These are phyloP conservation scores for Fusarium incarnatum DNA, from an alignment of 2,329 filamentous ascomycete genomes.

Conservation along the genomic window DNA sequence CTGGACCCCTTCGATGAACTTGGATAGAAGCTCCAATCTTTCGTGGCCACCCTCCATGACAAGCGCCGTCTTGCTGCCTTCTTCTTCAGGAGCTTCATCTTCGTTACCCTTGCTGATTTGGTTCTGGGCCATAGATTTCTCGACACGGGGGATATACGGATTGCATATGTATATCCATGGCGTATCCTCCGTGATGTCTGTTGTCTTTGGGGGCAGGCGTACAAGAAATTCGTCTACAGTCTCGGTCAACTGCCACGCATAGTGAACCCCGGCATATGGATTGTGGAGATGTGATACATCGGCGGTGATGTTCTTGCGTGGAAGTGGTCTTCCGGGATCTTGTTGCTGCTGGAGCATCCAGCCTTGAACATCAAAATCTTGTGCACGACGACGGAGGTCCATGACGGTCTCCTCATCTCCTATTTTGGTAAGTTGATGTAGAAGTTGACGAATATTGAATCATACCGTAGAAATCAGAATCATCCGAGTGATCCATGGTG, in stretches of 20 bases:
- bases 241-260: conserved; percentile 74
- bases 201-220: conserved; percentile 75
- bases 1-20: conserved; percentile 62
- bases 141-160: conserved; percentile 61
- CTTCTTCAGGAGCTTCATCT: conserved; percentile 61
- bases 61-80: conserved; percentile 58
- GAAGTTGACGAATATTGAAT: not conserved
- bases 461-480: conserved; percentile 69
- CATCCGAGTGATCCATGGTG: conserved; percentile 56
- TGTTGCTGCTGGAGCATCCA: conserved; percentile 55
- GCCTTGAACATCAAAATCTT: conserved; percentile 60
- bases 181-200: conserved; percentile 56
- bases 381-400: conserved; percentile 62
- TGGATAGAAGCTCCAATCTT: conserved; percentile 59
- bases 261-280: conserved; percentile 64
- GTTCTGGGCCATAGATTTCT: conserved; percentile 50
- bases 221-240: conserved; percentile 72
- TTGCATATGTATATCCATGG: conserved; percentile 82
- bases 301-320: conserved; percentile 25
- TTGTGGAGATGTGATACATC: conserved; percentile 63
- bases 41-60: conserved; percentile 66
- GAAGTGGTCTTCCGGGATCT: conserved; percentile 46
- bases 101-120: conserved; percentile 59
- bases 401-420: conserved; percentile 65
- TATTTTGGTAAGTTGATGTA: conserved; percentile 49